Evolutionary conservation across 2,329 filamentous ascomycete species (phyloP).

Genomic region (Pestalotiopsis sp.): DNA sequence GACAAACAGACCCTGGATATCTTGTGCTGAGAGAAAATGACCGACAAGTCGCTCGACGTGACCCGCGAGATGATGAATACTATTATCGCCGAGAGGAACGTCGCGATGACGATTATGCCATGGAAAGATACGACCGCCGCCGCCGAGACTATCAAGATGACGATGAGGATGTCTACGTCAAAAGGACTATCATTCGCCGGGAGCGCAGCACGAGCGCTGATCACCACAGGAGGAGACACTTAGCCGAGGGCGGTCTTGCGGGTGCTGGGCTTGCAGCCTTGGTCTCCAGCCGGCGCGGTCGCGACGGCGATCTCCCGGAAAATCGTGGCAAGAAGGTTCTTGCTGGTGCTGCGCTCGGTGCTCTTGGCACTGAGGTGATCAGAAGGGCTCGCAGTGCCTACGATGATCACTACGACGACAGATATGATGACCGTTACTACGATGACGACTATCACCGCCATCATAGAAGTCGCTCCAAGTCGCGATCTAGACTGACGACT

Average conservation of each 20-base stretch:
- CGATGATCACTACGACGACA: constrained; percentile 51
- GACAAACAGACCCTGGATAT: constrained; percentile 44
- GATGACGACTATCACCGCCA: constrained; percentile 40
- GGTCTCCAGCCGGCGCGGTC: constrained; percentile 55
- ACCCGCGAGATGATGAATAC: constrained; percentile 50
- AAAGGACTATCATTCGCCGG: constrained; percentile 48
- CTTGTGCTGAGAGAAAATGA: constrained; percentile 46
- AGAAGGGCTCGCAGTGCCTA: constrained; percentile 64
- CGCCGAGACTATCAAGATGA: constrained; percentile 41
- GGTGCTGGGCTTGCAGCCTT: constrained; percentile 65
- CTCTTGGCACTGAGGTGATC: constrained; percentile 63
- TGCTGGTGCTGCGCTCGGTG: constrained; percentile 64
- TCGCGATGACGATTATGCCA: constrained; percentile 35
- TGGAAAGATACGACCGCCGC: constrained; percentile 33
- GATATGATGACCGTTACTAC: constrained; percentile 36
- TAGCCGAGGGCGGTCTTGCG: constrained; percentile 67
- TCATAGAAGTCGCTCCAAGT: constrained; percentile 38
- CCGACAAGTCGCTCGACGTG: constrained; percentile 37
- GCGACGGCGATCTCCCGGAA: constrained; percentile 50
- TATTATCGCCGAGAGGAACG: constrained; percentile 47
- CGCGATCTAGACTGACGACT: constrained; percentile 54
- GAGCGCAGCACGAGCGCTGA: constrained; percentile 53
- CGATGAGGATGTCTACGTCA: constrained; percentile 49
- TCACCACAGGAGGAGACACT: constrained; percentile 58
- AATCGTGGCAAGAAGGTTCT: constrained; percentile 61